A percentile compares a stretch with the other conserved stretches of the same genome.
These are phyloP conservation scores for Austroboletus eburneus DNA, from an alignment of 768 basidiomycete genomes.

Conservation along the genomic window DNA sequence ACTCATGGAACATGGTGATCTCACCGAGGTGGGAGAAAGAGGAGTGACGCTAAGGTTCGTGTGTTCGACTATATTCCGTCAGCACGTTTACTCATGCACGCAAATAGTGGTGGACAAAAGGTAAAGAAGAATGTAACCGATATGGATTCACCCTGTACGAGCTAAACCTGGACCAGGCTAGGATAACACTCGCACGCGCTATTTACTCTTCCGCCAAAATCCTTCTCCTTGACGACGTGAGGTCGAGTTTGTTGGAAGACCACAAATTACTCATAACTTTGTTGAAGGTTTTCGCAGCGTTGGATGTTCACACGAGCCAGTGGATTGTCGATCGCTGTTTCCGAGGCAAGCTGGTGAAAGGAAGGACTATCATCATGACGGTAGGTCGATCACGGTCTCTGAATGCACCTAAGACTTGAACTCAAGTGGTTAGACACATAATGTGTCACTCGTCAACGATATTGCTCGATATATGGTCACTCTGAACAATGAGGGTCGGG, in stretches of 20 bases:
- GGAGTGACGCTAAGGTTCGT: constrained; percentile 49
- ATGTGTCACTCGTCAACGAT: constrained; percentile 25
- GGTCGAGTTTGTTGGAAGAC: not conserved
- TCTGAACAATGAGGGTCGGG: constrained; percentile 47
- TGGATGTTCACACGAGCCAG: constrained; percentile 52
- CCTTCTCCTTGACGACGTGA: constrained; percentile 68
- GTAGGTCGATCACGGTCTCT: not conserved
- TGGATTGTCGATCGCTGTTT: constrained; percentile 48
- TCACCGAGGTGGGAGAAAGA: constrained; percentile 69
- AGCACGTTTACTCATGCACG: not conserved
- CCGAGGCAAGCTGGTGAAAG: constrained; percentile 6
- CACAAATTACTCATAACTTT: not conserved
- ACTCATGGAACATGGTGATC: constrained; percentile 54
- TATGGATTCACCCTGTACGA: no score
- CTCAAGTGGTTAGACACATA: constrained; percentile 24
- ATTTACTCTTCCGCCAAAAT: constrained; percentile 56
- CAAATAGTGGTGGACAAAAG: constrained; percentile 11
- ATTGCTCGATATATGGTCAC: constrained; percentile 43
- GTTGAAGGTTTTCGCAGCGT: constrained; percentile 43
- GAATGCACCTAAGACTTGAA: not conserved
- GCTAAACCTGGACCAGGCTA: constrained; percentile 27
- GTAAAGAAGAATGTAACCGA: constrained; percentile 2
- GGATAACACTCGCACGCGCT: constrained; percentile 54
- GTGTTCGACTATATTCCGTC: not conserved
- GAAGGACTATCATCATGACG: constrained; percentile 9